Percentiles rank a stretch among this genome's conserved stretches.
Evolutionary conservation across 345 rosid genomes (phyloP).

Genomic region (Turritis glabra): DNA sequence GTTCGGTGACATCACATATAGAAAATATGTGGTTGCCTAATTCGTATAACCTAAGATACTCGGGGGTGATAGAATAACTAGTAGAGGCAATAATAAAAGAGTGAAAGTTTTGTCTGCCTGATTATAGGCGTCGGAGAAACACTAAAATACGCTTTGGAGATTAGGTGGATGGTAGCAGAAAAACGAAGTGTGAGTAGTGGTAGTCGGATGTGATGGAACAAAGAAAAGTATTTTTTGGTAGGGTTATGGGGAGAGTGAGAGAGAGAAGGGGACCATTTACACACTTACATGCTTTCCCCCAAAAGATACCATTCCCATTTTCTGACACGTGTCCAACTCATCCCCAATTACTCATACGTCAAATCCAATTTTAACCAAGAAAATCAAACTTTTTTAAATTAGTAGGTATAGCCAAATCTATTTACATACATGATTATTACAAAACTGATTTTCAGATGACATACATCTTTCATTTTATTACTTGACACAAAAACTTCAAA

Average conservation of each 20-base stretch:
- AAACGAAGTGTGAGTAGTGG: slow-evolving; percentile 35
- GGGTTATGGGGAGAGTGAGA: neutral
- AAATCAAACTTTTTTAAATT: neutral
- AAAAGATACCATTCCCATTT: slow-evolving; percentile 29
- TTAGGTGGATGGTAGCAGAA: slow-evolving; percentile 14
- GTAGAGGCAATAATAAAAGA: slow-evolving; percentile 30
- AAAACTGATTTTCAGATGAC: neutral
- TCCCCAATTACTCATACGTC: slow-evolving; percentile 31
- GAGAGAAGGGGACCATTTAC: slow-evolving; percentile 31
- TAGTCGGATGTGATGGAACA: slow-evolving; percentile 45
- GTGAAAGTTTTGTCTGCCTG: slow-evolving; percentile 39
- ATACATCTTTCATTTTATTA: no score
- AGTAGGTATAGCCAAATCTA: neutral
- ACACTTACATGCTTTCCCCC: slow-evolving; percentile 28
- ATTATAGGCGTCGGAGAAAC: slow-evolving; percentile 6
- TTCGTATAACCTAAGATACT: neutral
- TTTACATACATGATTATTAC: no score
- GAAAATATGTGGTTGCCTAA: slow-evolving; percentile 19
- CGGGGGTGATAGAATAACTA: neutral
- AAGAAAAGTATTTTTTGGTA: slow-evolving; percentile 17
- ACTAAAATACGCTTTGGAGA: slow-evolving; percentile 5
- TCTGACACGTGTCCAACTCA: slow-evolving; percentile 27
- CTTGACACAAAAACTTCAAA: no score
- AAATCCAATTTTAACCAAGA: neutral
- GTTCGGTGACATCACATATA: slow-evolving; percentile 6